Evolutionary conservation across 306 rosid species (phyloP).

Genomic region (Astragalus membranaceus): DNA sequence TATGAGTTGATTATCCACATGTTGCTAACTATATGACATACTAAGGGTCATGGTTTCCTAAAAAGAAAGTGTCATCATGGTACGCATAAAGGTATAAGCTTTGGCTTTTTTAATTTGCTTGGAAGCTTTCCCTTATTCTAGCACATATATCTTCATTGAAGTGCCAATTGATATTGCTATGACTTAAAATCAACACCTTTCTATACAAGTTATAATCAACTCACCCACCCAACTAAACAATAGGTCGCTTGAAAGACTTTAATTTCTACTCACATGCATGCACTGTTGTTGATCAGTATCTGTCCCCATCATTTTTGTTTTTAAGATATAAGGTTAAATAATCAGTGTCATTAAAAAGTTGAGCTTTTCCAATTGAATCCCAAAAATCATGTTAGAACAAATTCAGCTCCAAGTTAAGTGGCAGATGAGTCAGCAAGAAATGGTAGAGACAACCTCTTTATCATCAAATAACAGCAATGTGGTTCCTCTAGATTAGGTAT

Average conservation of each 20-base stretch:
- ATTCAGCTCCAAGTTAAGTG: background rate
- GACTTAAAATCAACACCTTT: background rate
- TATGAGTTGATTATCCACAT: too few species aligned
- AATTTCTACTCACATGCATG: constrained; percentile 10
- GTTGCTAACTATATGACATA: too few species aligned
- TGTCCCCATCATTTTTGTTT: background rate
- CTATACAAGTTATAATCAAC: background rate
- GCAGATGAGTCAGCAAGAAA: constrained; percentile 1
- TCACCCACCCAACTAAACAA: constrained; percentile 2
- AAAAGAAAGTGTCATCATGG: too few species aligned
- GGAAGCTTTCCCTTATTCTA: background rate
- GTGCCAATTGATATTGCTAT: background rate
- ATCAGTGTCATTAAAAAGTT: constrained; percentile 10
- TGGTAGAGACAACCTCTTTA: constrained; percentile 5
- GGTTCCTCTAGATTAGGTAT: constrained; percentile 33
- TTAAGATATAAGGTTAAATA: background rate
- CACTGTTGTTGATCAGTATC: background rate
- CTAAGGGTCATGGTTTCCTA: too few species aligned
- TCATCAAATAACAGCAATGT: constrained; percentile 13
- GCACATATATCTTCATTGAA: background rate
- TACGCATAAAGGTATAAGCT: too few species aligned
- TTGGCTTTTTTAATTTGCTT: background rate
- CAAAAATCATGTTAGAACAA: constrained; percentile 5
- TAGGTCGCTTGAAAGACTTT: constrained; percentile 4
- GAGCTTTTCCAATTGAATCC: constrained; percentile 7